Evolutionary conservation across 2,329 filamentous ascomycete genomes (phyloP).

Genomic region (Rhexocercosporidium sp.): DNA sequence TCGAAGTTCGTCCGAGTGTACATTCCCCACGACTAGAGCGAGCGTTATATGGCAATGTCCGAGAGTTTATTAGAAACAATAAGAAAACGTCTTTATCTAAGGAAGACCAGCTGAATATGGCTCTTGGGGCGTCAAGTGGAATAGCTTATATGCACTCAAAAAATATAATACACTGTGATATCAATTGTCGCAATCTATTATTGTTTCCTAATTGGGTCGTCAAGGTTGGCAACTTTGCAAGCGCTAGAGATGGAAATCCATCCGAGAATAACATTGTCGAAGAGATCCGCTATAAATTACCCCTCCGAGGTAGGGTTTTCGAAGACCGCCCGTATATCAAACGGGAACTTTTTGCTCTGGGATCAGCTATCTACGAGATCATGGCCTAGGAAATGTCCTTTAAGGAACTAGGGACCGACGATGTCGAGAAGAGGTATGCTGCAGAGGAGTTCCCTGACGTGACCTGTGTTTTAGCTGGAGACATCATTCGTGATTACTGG

Average conservation of each 20-base stretch:
- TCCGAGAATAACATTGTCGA: background rate
- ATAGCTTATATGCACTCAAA: slow-evolving; percentile 21
- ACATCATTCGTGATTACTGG: slow-evolving; percentile 23
- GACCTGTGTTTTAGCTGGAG: slow-evolving; percentile 12
- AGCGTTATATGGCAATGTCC: slow-evolving; percentile 6
- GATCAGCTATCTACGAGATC: slow-evolving; percentile 26
- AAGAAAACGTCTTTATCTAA: slow-evolving; percentile 5
- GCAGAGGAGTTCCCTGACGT: slow-evolving; percentile 22
- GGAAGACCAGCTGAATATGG: slow-evolving; percentile 9
- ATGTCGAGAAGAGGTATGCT: slow-evolving; percentile 24
- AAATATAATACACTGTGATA: slow-evolving; percentile 19
- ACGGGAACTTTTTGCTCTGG: slow-evolving; percentile 21
- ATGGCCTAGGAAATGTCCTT: slow-evolving; percentile 24
- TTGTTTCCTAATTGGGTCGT: slow-evolving; percentile 17
- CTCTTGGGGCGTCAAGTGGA: slow-evolving; percentile 16
- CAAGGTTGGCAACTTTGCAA: slow-evolving; percentile 24
- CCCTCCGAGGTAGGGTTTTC: background rate
- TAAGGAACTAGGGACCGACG: slow-evolving; percentile 15
- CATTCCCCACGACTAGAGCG: slow-evolving; percentile 2
- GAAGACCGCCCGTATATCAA: slow-evolving; percentile 13
- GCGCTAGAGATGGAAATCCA: background rate
- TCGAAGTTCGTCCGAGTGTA: slow-evolving; percentile 6
- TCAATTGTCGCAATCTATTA: slow-evolving; percentile 22
- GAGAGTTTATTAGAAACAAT: slow-evolving; percentile 7
- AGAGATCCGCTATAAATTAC: slow-evolving; percentile 5